Evolutionary conservation across 2,329 filamentous ascomycete species (phyloP).

Genomic region (Aspergillus neotritici): DNA sequence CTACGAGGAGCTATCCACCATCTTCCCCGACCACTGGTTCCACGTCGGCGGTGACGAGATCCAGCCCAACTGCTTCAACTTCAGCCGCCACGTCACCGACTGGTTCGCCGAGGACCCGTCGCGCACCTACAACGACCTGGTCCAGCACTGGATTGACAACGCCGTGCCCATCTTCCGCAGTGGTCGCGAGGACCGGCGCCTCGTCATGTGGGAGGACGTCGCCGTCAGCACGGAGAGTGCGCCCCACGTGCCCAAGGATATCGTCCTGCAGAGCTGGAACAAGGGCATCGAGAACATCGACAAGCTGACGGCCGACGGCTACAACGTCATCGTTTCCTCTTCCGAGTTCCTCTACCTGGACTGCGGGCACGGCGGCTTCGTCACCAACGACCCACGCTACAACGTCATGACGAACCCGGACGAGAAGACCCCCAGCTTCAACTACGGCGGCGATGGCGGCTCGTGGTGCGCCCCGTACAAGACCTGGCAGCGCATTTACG

Average conservation of each 20-base stretch:
- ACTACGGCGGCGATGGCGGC: conserved; percentile 50
- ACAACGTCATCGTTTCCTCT: conserved; percentile 53
- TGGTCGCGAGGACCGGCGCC: conserved; percentile 41
- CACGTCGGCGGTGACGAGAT: conserved; percentile 54
- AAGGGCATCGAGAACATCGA: conserved; percentile 48
- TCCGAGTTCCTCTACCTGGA: conserved; percentile 54
- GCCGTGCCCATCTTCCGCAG: conserved; percentile 48
- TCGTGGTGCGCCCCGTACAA: conserved; percentile 58
- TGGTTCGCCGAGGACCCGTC: conserved; percentile 50
- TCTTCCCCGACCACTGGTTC: conserved; percentile 51
- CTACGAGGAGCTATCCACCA: conserved; percentile 47
- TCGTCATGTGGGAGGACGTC: conserved; percentile 57
- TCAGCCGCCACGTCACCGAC: conserved; percentile 44
- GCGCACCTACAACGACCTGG: conserved; percentile 48
- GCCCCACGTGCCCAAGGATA: conserved; percentile 44
- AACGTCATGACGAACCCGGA: conserved; percentile 50
- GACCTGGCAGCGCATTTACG: conserved; percentile 56
- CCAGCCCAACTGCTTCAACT: conserved; percentile 54
- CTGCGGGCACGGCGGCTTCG: conserved; percentile 51
- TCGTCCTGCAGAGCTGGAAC: conserved; percentile 54
- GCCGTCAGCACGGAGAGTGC: conserved; percentile 43
- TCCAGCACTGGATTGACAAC: conserved; percentile 51
- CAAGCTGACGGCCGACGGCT: conserved; percentile 47
- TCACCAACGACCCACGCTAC: conserved; percentile 53
- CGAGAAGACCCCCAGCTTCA: conserved; percentile 44